These are phyloP conservation scores for Talaromyces atroroseus DNA, from an alignment of 2,329 filamentous ascomycete genomes.

Conservation along the genomic window DNA sequence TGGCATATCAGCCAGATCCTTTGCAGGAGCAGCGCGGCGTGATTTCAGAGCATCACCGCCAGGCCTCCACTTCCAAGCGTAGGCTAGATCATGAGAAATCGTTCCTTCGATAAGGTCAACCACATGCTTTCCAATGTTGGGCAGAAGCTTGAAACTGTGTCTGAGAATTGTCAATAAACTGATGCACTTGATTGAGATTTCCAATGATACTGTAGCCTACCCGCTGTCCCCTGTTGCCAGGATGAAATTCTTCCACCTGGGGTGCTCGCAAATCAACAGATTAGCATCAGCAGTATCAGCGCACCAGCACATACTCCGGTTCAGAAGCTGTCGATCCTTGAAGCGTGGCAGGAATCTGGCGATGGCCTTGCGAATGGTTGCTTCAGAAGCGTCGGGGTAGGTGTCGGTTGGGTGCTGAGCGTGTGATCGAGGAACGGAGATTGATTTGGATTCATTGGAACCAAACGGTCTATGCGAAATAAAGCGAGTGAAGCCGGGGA, in stretches of 20 bases:
- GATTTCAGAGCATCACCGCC: constrained; percentile 43
- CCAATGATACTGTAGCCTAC: constrained; percentile 22
- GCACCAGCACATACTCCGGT: neutral
- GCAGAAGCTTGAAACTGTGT: constrained; percentile 44
- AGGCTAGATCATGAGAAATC: constrained; percentile 34
- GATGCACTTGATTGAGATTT: neutral
- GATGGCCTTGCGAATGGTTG: neutral
- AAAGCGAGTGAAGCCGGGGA: constrained; percentile 46
- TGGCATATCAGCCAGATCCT: constrained; percentile 43
- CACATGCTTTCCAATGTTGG: constrained; percentile 44
- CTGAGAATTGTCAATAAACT: constrained; percentile 20
- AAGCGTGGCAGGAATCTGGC: neutral
- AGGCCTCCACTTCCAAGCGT: constrained; percentile 44
- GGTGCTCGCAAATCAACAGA: neutral
- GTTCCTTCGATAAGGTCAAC: constrained; percentile 42
- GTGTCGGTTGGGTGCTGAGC: neutral
- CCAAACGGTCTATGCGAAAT: neutral
- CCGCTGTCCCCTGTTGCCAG: constrained; percentile 46
- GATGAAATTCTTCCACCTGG: constrained; percentile 39
- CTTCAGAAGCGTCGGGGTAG: neutral
- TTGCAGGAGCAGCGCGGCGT: constrained; percentile 35
- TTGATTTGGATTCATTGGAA: neutral
- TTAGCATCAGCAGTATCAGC: neutral
- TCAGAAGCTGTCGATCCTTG: neutral
- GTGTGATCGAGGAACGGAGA: neutral